Base-by-base conservation (phyloP, 495 filamentous ascomycete genomes). In the Daldinia caldariorum region DNA sequence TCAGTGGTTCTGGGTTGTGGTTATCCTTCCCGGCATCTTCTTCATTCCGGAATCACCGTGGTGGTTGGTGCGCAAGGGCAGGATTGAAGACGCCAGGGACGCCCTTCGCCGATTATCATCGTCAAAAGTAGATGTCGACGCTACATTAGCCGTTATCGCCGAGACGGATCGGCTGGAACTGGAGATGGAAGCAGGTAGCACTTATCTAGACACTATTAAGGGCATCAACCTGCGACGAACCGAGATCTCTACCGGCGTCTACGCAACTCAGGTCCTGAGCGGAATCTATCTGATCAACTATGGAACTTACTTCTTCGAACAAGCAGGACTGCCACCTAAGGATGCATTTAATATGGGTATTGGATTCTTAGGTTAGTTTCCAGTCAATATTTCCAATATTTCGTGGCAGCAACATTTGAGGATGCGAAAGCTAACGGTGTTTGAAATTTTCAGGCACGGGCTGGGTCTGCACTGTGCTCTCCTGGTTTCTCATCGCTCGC, bases 1-100 rank as follows among this genome's bases (percentile, higher is more conserved):
- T 60, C 89, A 91, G 74, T 91, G 89, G 89, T 83, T 90, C 51
- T 91, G 88, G 86, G 87, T 88, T 6, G 74, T 86, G 3, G 80
- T 89, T 10, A 82, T 91, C 32, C 74, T 89, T 43, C 80, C 85
- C 3, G 79, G 87, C 4, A 76, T 86, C 59, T 79, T 85, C 45
- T 82, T 89, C 60, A 85, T 85, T 4, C 88, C 90, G 0, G 90
- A 88, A 70, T 86, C 80, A 16, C 89, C 88, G 3, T 91, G 88
- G 87, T 90, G 85, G 82, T 75, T 88, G 4, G 83, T 89, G 8
- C 84, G 88, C 3, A 84, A 88, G 60, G 87, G 86, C 20, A 78
- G 81, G 0, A 63, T 80, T 3, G 79, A 82, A 1, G 83, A 86
- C 16, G 88, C 87, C 0, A 76, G 82, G 58, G 60, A 74, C 10